Percentiles rank a stretch among this genome's conserved stretches.
Evolutionary conservation across 1,284 basidiomycete species (phyloP).

Genomic region (Ceraceosorus guamensis): DNA sequence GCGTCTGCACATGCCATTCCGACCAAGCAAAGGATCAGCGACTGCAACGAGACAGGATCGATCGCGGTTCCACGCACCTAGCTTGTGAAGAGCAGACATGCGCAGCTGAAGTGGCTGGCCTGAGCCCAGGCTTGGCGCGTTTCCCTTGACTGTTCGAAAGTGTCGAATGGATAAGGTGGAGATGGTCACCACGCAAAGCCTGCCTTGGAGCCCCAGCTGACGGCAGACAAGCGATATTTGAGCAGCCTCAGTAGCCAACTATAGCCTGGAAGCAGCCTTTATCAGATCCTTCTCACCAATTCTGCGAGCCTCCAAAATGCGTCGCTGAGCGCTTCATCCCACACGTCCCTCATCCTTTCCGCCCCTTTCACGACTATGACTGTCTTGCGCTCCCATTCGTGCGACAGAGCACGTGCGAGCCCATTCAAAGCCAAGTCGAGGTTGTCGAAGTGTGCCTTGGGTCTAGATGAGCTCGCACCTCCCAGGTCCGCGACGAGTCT

Average conservation of each 20-base stretch:
- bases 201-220: constrained; percentile 15
- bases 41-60: no score
- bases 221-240: neutral
- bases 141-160: constrained; percentile 1
- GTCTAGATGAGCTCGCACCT: constrained; percentile 4
- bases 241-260: no score
- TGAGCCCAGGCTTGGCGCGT: neutral
- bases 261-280: no score
- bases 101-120: constrained; percentile 22
- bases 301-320: constrained; percentile 12
- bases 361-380: constrained; percentile 31
- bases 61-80: constrained; percentile 1
- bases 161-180: constrained; percentile 22
- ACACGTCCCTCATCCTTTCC: constrained; percentile 25
- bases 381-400: neutral
- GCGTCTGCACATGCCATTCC: no score
- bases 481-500: neutral
- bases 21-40: no score
- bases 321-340: neutral
- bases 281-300: neutral
- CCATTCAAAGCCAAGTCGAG: neutral
- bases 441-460: constrained; percentile 4
- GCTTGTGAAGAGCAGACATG: constrained; percentile 17
- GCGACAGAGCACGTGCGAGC: neutral
- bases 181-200: constrained; percentile 21